A percentile compares a stretch with the other conserved stretches of the same genome.
Evolutionary conservation across 2,329 filamentous ascomycete genomes (phyloP).

Genomic region (Monilinia fructigena): DNA sequence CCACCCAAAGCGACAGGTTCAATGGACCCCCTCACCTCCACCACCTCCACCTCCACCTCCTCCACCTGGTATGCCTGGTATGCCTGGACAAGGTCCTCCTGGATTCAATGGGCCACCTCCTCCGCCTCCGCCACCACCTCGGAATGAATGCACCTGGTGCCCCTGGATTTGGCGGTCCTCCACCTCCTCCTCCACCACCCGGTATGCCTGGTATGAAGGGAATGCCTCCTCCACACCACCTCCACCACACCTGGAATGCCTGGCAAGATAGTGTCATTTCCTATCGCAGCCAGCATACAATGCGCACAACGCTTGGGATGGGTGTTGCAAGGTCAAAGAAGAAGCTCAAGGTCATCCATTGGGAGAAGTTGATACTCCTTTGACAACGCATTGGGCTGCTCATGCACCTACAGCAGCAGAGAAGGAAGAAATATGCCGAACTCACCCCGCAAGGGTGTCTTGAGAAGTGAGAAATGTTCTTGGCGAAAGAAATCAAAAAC

Average conservation of each 20-base stretch:
- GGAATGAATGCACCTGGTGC: slow-evolving; percentile 9
- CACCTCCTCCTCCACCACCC: slow-evolving; percentile 45
- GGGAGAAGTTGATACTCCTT: slow-evolving; percentile 96
- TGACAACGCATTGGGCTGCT: slow-evolving; percentile 88
- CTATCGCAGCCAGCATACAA: slow-evolving; percentile 58
- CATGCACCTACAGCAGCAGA: slow-evolving; percentile 83
- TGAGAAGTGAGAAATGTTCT: slow-evolving; percentile 97
- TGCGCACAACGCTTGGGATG: slow-evolving; percentile 61
- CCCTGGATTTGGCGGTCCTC: slow-evolving; percentile 37
- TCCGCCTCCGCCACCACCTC: slow-evolving; percentile 42
- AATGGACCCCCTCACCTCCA: slow-evolving; percentile 42
- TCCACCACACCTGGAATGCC: slow-evolving; percentile 61
- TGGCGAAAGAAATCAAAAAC: slow-evolving; percentile 98
- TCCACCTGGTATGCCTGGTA: slow-evolving; percentile 42
- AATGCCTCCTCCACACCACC: slow-evolving; percentile 50
- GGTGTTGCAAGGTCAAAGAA: slow-evolving; percentile 90
- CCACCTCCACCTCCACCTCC: slow-evolving; percentile 40
- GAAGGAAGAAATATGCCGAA: slow-evolving; percentile 90
- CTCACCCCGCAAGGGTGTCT: slow-evolving; percentile 94
- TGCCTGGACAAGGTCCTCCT: slow-evolving; percentile 40
- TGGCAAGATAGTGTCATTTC: slow-evolving; percentile 72
- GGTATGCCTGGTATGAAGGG: slow-evolving; percentile 44
- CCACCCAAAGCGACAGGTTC: slow-evolving; percentile 39
- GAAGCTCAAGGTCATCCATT: slow-evolving; percentile 98
- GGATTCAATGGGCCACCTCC: slow-evolving; percentile 41